A percentile compares a stretch with the other conserved stretches of the same genome.
phyloP scores from a whole-genome alignment of 2,329 filamentous ascomycete species.

The Pestalotiopsis fici region DNA sequence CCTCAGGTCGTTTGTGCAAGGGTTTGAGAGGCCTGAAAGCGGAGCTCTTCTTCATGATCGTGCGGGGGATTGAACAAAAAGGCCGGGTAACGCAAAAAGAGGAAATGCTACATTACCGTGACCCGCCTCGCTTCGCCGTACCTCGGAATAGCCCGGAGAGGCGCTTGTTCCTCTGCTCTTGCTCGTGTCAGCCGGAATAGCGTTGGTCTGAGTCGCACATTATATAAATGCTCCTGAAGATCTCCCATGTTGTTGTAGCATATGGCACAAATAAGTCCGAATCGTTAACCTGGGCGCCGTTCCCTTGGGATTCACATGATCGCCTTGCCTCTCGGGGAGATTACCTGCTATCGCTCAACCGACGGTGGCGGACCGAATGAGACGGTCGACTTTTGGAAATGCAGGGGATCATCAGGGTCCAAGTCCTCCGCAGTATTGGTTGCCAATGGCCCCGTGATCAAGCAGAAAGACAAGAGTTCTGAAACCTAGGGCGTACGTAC shows the following conservation, averaged over 20 bases:
- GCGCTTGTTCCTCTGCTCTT: background rate
- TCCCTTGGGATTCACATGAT: background rate
- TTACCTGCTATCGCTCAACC: background rate
- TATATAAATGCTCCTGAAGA: background rate
- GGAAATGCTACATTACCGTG: background rate
- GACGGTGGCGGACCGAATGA: background rate
- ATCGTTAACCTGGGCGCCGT: background rate
- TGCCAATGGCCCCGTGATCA: background rate
- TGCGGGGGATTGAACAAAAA: background rate
- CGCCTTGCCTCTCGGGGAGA: background rate
- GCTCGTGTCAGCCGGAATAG: background rate
- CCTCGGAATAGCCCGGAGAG: background rate
- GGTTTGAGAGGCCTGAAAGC: background rate
- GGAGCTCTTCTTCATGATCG: background rate
- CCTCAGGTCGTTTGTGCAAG: background rate
- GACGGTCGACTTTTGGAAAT: background rate
- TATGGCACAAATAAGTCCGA: background rate
- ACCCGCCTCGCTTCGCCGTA: background rate
- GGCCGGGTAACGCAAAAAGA: background rate
- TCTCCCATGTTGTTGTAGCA: background rate
- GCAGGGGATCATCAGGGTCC: background rate
- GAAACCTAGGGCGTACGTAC: background rate
- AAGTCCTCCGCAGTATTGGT: background rate
- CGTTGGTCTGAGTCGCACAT: background rate
- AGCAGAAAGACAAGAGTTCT: background rate